Conservation (phyloP, 2,329 filamentous ascomycete species). For the Neopestalotiopsis sp. region DNA sequence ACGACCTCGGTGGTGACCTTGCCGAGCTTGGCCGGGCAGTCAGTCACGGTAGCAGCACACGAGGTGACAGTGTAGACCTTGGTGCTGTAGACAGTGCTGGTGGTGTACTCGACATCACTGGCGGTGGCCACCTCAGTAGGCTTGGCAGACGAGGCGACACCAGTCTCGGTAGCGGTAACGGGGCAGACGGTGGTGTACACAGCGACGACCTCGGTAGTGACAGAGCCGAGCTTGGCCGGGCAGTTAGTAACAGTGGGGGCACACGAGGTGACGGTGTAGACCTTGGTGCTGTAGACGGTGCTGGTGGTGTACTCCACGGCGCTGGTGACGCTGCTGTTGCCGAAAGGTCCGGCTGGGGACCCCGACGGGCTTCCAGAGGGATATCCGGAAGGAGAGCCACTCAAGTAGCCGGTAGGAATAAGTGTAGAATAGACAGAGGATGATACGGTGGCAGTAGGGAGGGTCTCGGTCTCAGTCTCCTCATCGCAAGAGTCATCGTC, state of each 20-base stretch:
- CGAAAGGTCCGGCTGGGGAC: background rate
- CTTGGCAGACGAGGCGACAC: background rate
- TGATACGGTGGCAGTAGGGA: background rate
- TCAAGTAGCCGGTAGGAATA: background rate
- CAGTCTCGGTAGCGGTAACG: slow-evolving; percentile 33
- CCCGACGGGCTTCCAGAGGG: background rate
- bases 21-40: slow-evolving; percentile 46
- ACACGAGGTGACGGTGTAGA: slow-evolving; percentile 40
- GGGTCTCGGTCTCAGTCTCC: slow-evolving; percentile 1
- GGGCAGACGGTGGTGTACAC: slow-evolving; percentile 52
- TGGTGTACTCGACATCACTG: slow-evolving; percentile 12
- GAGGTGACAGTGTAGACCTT: slow-evolving; percentile 38
- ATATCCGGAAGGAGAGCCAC: background rate
- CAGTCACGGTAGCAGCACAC: slow-evolving; percentile 37
- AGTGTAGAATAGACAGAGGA: background rate
- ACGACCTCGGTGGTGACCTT: slow-evolving; percentile 47
- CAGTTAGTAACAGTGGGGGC: slow-evolving; percentile 41
- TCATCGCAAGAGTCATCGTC: slow-evolving; percentile 6
- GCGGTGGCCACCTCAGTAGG: background rate
- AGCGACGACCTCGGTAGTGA: slow-evolving; percentile 46
- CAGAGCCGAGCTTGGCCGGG: slow-evolving; percentile 44
- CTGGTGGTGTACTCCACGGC: slow-evolving; percentile 20
- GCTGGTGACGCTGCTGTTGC: background rate
- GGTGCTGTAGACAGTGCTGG: slow-evolving; percentile 38
- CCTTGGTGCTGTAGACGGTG: slow-evolving; percentile 38